Evolutionary conservation across 345 rosid genomes (phyloP).

Genomic region (Brassica napus): DNA sequence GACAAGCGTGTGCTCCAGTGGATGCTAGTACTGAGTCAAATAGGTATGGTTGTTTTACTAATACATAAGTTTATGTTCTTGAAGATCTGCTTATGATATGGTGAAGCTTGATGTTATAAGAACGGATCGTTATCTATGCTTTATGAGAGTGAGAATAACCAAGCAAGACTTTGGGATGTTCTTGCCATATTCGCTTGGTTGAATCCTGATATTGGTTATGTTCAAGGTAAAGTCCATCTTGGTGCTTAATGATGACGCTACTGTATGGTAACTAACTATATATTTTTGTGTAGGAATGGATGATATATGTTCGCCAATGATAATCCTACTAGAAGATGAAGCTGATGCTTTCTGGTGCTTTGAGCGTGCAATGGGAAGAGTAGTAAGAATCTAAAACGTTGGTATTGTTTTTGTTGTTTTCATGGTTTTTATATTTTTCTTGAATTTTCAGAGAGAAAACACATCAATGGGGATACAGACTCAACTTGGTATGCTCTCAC

Average conservation of each 20-base stretch:
- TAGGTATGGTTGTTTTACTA: slow-evolving; percentile 40
- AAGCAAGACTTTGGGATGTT: slow-evolving; percentile 83
- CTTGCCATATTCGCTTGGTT: slow-evolving; percentile 82
- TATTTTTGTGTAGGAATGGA: slow-evolving; percentile 69
- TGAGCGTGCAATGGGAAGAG: slow-evolving; percentile 81
- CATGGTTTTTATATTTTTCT: slow-evolving; percentile 23
- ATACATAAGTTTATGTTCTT: background rate
- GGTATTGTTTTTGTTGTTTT: background rate
- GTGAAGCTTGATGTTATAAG: slow-evolving; percentile 73
- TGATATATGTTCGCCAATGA: slow-evolving; percentile 91
- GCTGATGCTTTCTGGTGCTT: slow-evolving; percentile 98
- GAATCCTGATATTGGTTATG: slow-evolving; percentile 84
- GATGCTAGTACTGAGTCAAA: slow-evolving; percentile 83
- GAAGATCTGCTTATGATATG: background rate
- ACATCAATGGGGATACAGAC: slow-evolving; percentile 85
- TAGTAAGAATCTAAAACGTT: slow-evolving; percentile 45
- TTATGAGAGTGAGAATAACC: slow-evolving; percentile 71
- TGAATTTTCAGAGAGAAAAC: slow-evolving; percentile 72
- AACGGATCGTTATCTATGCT: slow-evolving; percentile 76
- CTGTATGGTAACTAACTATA: background rate
- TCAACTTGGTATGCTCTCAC: slow-evolving; percentile 76
- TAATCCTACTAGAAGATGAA: slow-evolving; percentile 81
- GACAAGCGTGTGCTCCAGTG: slow-evolving; percentile 69
- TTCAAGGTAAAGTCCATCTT: slow-evolving; percentile 60
- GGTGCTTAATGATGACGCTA: background rate